Evolutionary conservation across 176 grass and related monocot species (phyloP).

Genomic region (Thinopyrum elongatum): DNA sequence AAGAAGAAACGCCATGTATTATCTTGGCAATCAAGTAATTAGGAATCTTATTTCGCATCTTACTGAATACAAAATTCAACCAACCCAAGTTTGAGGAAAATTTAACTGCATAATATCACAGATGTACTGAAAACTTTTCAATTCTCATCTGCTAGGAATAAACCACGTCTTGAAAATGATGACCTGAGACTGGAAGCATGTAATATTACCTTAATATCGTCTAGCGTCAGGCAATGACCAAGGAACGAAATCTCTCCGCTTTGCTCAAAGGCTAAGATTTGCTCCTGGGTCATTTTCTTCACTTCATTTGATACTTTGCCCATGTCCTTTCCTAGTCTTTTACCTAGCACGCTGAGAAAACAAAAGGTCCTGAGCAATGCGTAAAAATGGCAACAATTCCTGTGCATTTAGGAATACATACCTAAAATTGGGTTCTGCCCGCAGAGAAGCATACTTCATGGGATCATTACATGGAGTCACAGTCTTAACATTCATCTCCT

Average conservation of each 20-base stretch:
- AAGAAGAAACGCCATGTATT: not conserved
- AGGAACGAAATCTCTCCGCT: constrained; percentile 64
- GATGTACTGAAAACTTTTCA: not conserved
- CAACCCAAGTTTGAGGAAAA: not conserved
- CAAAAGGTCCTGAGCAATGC: constrained; percentile 22
- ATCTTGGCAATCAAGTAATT: constrained; percentile 11
- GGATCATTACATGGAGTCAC: constrained; percentile 92
- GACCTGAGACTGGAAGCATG: not conserved
- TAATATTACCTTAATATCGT: constrained; percentile 84
- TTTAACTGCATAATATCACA: constrained; percentile 1
- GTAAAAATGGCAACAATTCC: constrained; percentile 1
- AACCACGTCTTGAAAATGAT: constrained; percentile 5
- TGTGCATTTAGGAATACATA: constrained; percentile 35
- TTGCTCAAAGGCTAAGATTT: constrained; percentile 86
- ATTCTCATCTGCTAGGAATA: not conserved
- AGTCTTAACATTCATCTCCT: constrained; percentile 94
- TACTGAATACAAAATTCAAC: not conserved
- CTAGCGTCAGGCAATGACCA: constrained; percentile 81
- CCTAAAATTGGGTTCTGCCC: constrained; percentile 98
- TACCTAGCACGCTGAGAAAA: constrained; percentile 70
- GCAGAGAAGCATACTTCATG: constrained; percentile 79
- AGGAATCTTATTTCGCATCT: not conserved
- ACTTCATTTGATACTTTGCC: constrained; percentile 78
- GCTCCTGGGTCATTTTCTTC: constrained; percentile 89
- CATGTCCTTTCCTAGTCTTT: constrained; percentile 94